phyloP scores from a whole-genome alignment of 345 rosid genomes.

The Moricandia moricandioides region DNA sequence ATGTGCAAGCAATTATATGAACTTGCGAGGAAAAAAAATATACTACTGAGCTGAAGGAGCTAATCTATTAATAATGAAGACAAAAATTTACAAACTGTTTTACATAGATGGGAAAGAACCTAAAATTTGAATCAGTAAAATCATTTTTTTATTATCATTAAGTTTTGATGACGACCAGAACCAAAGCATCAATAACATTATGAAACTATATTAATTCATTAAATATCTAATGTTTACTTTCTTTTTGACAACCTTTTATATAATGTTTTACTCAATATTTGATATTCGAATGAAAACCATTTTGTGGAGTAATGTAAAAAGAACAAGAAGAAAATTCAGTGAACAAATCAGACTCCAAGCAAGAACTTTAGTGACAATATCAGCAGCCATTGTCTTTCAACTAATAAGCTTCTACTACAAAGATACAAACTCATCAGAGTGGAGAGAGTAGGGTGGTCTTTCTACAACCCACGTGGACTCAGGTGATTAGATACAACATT shows the following conservation, averaged over 20 bases:
- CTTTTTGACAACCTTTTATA: too few relatives aligned
- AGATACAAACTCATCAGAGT: conserved; percentile 13
- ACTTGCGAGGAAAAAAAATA: not conserved
- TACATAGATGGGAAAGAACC: too few relatives aligned
- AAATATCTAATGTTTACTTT: too few relatives aligned
- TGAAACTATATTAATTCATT: too few relatives aligned
- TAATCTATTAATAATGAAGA: not conserved
- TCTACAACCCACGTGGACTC: conserved; percentile 1
- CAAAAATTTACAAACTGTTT: not conserved
- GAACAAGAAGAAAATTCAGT: not conserved
- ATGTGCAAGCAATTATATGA: not conserved
- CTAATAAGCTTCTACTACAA: conserved; percentile 19
- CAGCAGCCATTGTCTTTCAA: conserved; percentile 13
- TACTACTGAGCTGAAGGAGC: not conserved
- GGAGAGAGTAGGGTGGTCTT: conserved; percentile 10
- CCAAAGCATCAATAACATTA: too few relatives aligned
- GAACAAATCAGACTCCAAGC: conserved; percentile 7
- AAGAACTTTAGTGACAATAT: not conserved
- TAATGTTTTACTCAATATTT: too few relatives aligned
- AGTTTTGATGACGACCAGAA: too few relatives aligned
- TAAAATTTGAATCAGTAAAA: too few relatives aligned
- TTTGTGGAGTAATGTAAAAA: conserved; percentile 13
- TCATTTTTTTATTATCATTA: too few relatives aligned
- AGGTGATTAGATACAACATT: conserved; percentile 13
- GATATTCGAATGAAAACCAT: not conserved